Evolutionary conservation across 495 filamentous ascomycete species (phyloP).

Genomic region (Tuber borchii): DNA sequence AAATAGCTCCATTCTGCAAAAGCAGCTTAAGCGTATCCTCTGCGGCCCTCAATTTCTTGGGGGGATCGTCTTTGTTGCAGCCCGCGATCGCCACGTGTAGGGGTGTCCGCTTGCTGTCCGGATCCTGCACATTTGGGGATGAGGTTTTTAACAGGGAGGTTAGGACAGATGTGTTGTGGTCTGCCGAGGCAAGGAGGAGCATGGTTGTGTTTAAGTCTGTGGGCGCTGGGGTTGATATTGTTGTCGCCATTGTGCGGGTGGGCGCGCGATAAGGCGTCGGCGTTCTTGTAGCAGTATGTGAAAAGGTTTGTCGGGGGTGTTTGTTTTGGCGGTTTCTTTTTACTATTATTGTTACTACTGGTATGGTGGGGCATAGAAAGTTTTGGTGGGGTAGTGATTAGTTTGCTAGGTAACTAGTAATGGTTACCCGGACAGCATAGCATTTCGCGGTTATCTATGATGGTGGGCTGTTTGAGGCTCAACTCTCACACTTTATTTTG

Average conservation of each 20-base stretch:
- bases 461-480: not conserved
- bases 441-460: not conserved
- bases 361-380: not conserved
- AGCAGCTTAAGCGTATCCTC: constrained; percentile 65
- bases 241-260: constrained; percentile 18
- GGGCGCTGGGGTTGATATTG: constrained; percentile 13
- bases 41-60: constrained; percentile 47
- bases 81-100: constrained; percentile 85
- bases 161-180: constrained; percentile 72
- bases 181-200: constrained; percentile 70
- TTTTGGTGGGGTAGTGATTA: not conserved
- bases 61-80: constrained; percentile 52
- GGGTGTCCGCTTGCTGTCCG: constrained; percentile 76
- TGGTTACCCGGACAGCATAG: not conserved
- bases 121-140: constrained; percentile 68
- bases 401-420: not conserved
- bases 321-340: not conserved
- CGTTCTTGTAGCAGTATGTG: not conserved
- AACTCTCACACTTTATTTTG: not conserved
- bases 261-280: not conserved
- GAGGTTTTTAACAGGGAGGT: constrained; percentile 56
- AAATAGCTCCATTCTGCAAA: constrained; percentile 82
- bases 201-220: constrained; percentile 23
- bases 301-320: not conserved
- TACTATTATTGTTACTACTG: not conserved